A percentile compares a stretch with the other conserved stretches of the same genome.
phyloP scores from a whole-genome alignment of 169 alveolate genomes.

The Plasmodium sp. region DNA sequence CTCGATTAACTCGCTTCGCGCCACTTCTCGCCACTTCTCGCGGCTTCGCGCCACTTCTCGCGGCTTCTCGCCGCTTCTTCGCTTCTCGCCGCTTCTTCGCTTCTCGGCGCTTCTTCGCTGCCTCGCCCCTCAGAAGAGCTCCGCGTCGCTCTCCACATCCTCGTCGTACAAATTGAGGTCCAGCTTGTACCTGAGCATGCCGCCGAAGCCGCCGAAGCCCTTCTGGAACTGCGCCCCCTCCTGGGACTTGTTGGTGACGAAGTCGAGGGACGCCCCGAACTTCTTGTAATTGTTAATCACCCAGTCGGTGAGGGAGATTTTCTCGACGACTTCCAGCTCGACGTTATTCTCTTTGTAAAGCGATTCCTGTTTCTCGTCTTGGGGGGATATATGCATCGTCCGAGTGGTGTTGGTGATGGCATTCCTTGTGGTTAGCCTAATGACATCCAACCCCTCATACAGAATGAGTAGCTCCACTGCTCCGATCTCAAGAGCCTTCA shows the following conservation, averaged over 20 bases:
- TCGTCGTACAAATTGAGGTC: constrained; percentile 88
- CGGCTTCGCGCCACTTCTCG: neutral
- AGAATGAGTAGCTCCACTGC: constrained; percentile 95
- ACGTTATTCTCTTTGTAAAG: constrained; percentile 84
- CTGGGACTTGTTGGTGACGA: constrained; percentile 96
- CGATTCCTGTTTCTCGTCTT: constrained; percentile 83
- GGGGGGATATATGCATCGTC: constrained; percentile 83
- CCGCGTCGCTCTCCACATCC: constrained; percentile 64
- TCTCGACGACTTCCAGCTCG: constrained; percentile 93
- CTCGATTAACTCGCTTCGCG: too few species aligned
- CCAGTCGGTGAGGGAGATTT: constrained; percentile 97
- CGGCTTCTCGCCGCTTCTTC: too few species aligned
- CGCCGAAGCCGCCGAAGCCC: constrained; percentile 99
- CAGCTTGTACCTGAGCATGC: constrained; percentile 96
- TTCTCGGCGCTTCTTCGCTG: neutral
- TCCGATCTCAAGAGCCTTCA: constrained; percentile 95
- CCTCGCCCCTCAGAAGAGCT: neutral
- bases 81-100: too few species aligned
- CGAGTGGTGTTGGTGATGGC: constrained; percentile 88
- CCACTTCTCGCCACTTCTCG: too few species aligned
- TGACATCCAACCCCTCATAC: constrained; percentile 94
- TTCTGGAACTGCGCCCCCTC: constrained; percentile 99
- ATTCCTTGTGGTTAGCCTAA: constrained; percentile 88
- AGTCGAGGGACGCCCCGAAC: constrained; percentile 96
- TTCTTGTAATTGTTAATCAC: constrained; percentile 95